A percentile compares a stretch with the other conserved stretches of the same genome.
Evolutionary conservation across 2,329 filamentous ascomycete species (phyloP).

Genomic region (Penicillium sp.): DNA sequence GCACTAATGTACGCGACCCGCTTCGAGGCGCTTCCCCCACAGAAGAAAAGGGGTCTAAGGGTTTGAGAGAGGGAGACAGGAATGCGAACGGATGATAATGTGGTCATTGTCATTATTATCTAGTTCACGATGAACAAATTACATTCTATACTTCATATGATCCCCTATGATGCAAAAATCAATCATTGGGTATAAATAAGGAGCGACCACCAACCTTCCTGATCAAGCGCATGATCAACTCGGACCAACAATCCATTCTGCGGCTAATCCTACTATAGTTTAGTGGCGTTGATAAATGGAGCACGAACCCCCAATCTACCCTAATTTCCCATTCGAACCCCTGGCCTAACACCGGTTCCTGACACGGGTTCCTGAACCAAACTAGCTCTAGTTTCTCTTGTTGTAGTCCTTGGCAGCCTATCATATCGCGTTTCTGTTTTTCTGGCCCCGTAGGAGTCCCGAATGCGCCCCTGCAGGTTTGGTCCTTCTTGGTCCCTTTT

Average conservation of each 20-base stretch:
- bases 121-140: neutral
- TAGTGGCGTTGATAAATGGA: constrained; percentile 4
- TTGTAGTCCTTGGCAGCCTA: neutral
- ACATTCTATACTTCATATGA: neutral
- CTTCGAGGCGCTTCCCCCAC: neutral
- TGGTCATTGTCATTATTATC: neutral
- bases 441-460: neutral
- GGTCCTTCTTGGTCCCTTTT: neutral
- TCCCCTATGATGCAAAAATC: no score
- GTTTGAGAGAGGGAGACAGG: neutral
- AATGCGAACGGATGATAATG: neutral
- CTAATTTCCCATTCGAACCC: constrained; percentile 9
- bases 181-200: neutral
- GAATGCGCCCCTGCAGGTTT: neutral
- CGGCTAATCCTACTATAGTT: constrained; percentile 6
- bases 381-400: neutral
- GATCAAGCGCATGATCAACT: neutral
- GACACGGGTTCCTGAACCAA: constrained; percentile 15
- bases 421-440: neutral
- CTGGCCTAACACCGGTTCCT: constrained; percentile 11
- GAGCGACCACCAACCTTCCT: constrained; percentile 6
- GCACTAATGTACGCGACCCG: neutral
- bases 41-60: neutral
- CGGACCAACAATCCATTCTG: neutral
- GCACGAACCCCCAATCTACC: neutral